Base-by-base conservation (phyloP, 805 yeast species). In the Pichia cabralensis region DNA sequence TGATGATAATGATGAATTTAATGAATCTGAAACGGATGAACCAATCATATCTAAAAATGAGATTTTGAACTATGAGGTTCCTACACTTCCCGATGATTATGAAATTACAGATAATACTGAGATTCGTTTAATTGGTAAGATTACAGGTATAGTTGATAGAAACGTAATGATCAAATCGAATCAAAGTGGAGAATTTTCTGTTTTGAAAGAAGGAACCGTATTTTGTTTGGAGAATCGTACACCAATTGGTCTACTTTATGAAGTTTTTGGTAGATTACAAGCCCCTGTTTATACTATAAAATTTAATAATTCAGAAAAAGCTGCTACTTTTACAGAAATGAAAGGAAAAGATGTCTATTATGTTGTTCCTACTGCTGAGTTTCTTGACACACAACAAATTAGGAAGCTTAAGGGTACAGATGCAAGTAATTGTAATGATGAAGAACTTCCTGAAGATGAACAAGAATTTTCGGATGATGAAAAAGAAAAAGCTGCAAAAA, bases 401-500 rank as follows among this genome's bases (percentile, higher is more conserved):
- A 82, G 75, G 46, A 61, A 67, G 16, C 39, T 76, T 14, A 88
- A 80, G 49, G 98, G 97, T 17, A 79, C 86, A 2, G 98, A 92
- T 61, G 98, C 98, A 0, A 81, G 94, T 49, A 92, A 92, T 48
- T 78, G 84, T 55, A 80, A 84, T 53, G 98, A 92, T 55, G 97
- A 92, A 59, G 98, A 92, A 50, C 58, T 89, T 21, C 85, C 95
- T 0, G 86, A 77, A 46, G 94, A 82, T 21, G 97, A 92, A 54
- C 94, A 84, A 54, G 97, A 89, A 52, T 89, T 79, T 46, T 83
- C 96, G 2, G 97, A 92, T 54, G 97, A 92, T 56, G 97, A 89
- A 52, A 73, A 72, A 41, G 97, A 92, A 54, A 70, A 75, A 46
- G 78, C 72, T 23, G 72, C 71, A 29, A 88, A 80, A 51, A 71